phyloP scores from a whole-genome alignment of 768 basidiomycete genomes.

The Boletellus ananas region DNA sequence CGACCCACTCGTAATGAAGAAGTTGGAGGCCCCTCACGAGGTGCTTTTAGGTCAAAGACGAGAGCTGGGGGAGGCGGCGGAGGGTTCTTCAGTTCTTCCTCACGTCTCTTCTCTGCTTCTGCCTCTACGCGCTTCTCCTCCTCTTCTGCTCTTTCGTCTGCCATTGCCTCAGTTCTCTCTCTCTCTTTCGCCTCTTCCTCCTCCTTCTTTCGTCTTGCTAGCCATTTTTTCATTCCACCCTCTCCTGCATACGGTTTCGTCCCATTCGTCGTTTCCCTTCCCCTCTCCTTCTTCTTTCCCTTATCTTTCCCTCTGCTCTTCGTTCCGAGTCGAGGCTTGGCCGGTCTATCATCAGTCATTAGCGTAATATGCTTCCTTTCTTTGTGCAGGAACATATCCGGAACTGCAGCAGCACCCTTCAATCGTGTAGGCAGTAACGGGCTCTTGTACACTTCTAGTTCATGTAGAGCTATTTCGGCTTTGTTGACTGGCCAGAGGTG shows the following conservation, averaged over 20 bases:
- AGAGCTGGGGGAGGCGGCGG: constrained; percentile 14
- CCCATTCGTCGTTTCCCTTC: constrained; percentile 40
- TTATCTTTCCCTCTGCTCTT: constrained; percentile 35
- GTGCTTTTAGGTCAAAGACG: constrained; percentile 17
- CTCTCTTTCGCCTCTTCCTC: constrained; percentile 44
- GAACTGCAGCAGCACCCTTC: constrained; percentile 40
- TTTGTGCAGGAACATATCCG: constrained; percentile 62
- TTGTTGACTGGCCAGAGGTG: constrained; percentile 40
- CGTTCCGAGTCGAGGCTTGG: constrained; percentile 46
- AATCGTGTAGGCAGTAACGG: constrained; percentile 66
- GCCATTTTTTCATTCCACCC: constrained; percentile 73
- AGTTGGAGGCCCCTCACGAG: constrained; percentile 16
- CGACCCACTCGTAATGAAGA: constrained; percentile 70
- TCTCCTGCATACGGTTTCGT: constrained; percentile 77
- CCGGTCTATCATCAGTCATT: constrained; percentile 58
- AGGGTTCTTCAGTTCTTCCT: constrained; percentile 17
- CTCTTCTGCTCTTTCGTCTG: constrained; percentile 32
- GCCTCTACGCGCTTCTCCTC: constrained; percentile 20
- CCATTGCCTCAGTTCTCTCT: constrained; percentile 33
- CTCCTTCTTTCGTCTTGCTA: constrained; percentile 60
- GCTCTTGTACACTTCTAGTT: constrained; percentile 75
- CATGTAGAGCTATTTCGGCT: constrained; percentile 65
- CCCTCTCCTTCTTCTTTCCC: constrained; percentile 34
- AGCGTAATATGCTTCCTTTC: constrained; percentile 42
- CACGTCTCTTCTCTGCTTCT: constrained; percentile 15